phyloP scores from a whole-genome alignment of 164 flowering plant species.

The Litsea cubeba region DNA sequence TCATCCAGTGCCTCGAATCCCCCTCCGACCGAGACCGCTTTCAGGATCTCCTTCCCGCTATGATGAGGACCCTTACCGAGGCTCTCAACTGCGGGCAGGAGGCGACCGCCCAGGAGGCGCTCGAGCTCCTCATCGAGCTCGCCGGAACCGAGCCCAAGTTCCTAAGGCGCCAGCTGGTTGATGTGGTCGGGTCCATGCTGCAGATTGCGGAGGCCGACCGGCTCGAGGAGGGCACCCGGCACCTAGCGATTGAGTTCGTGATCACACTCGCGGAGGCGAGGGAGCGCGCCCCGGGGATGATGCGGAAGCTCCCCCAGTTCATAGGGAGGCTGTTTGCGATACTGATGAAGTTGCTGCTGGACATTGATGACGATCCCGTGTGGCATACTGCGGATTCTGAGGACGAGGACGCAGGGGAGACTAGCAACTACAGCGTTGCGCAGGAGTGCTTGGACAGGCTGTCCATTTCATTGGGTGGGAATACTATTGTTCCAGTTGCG shows the following conservation, averaged over 20 bases:
- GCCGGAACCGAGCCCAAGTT: conserved; percentile 95
- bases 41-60: conserved; percentile 79
- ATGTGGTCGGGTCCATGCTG: conserved; percentile 84
- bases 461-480: conserved; percentile 85
- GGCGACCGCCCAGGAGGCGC: conserved; percentile 89
- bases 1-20: conserved; percentile 76
- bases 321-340: conserved; percentile 73
- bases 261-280: conserved; percentile 94
- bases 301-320: conserved; percentile 97
- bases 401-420: conserved; percentile 96
- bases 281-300: conserved; percentile 98
- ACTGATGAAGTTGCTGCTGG: conserved; percentile 89
- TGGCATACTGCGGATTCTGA: conserved; percentile 89
- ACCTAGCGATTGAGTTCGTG: conserved; percentile 89
- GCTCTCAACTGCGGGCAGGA: conserved; percentile 78
- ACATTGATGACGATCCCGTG: conserved; percentile 87
- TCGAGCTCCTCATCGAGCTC: conserved; percentile 81
- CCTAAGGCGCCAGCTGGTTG: conserved; percentile 73
- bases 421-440: conserved; percentile 84
- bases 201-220: conserved; percentile 86
- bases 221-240: conserved; percentile 88
- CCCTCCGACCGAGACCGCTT: conserved; percentile 80
- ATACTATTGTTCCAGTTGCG: conserved; percentile 93
- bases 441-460: conserved; percentile 95
- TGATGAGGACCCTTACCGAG: conserved; percentile 89